These are phyloP conservation scores for Botryococcus braunii DNA, from an alignment of 163 green algal species.

Conservation along the genomic window DNA sequence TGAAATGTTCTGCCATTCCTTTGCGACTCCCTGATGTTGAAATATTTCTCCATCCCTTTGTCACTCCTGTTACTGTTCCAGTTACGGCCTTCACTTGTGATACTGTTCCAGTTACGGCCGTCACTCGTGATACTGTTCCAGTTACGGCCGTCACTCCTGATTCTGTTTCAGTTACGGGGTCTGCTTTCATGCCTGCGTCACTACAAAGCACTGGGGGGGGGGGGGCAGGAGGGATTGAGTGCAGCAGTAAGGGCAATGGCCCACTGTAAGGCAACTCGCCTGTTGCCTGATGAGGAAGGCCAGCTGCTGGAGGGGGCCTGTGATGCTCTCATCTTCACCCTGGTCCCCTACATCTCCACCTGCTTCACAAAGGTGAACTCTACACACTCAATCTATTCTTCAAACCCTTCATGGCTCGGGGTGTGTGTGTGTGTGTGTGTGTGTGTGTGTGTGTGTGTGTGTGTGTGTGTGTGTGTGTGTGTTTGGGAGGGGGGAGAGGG, in stretches of 20 bases:
- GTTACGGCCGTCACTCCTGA: neutral
- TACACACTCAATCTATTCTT: no score
- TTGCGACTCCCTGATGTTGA: neutral
- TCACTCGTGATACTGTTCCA: neutral
- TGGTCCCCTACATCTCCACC: constrained; percentile 46
- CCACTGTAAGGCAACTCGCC: constrained; percentile 48
- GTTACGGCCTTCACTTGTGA: neutral
- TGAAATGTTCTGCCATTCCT: neutral
- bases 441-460: no score
- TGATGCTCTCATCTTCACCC: constrained; percentile 31
- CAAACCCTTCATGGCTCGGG: no score
- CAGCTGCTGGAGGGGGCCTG: constrained; percentile 39
- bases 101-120: neutral
- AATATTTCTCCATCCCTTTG: neutral
- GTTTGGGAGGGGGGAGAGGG: no score
- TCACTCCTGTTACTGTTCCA: neutral
- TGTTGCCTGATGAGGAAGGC: constrained; percentile 31
- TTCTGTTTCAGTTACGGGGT: neutral
- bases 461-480: no score
- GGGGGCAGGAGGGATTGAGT: constrained; percentile 41
- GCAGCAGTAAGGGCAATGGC: constrained; percentile 40
- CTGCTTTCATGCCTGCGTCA: neutral
- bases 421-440: no score
- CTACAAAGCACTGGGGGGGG: neutral
- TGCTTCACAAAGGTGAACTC: constrained; percentile 33